Conservation (phyloP, 495 filamentous ascomycete genomes). For the Pyrenopolyporus hunteri region DNA sequence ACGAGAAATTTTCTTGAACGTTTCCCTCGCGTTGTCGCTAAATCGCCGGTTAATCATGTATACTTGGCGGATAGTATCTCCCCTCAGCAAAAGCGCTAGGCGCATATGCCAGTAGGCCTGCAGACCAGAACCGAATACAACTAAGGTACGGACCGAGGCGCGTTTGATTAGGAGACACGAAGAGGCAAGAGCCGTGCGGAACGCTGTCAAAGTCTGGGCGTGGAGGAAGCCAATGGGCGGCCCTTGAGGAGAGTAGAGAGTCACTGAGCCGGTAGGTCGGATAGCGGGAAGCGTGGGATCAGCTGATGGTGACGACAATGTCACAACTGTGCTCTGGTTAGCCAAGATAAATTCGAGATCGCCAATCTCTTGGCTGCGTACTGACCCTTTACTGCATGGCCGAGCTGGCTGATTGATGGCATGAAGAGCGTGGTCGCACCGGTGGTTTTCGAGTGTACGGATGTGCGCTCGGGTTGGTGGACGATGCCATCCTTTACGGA, state of each 20-base stretch:
- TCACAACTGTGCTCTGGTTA: constrained; percentile 44
- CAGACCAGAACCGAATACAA: constrained; percentile 87
- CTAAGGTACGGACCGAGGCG: constrained; percentile 68
- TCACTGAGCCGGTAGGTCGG: constrained; percentile 78
- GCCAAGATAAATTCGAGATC: constrained; percentile 2
- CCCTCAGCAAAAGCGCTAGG: constrained; percentile 75
- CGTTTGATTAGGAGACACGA: constrained; percentile 76
- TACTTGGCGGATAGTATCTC: constrained; percentile 72
- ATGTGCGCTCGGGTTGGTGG: constrained; percentile 79
- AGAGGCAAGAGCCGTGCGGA: constrained; percentile 87
- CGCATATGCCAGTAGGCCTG: constrained; percentile 96
- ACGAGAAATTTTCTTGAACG: constrained; percentile 64
- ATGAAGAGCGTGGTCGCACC: constrained; percentile 89
- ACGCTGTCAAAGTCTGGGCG: constrained; percentile 86
- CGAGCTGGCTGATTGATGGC: constrained; percentile 67
- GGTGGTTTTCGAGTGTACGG: constrained; percentile 66
- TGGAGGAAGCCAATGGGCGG: constrained; percentile 79
- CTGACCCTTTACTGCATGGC: constrained; percentile 59
- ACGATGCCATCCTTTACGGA: constrained; percentile 50
- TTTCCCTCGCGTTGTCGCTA: constrained; percentile 59
- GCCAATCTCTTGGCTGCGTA: not conserved
- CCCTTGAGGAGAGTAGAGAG: constrained; percentile 69
- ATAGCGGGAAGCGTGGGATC: constrained; percentile 48
- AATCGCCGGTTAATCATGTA: constrained; percentile 76
- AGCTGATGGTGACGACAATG: constrained; percentile 41